phyloP scores from a whole-genome alignment of 768 basidiomycete genomes.

The Hypsizygus marmoreus region DNA sequence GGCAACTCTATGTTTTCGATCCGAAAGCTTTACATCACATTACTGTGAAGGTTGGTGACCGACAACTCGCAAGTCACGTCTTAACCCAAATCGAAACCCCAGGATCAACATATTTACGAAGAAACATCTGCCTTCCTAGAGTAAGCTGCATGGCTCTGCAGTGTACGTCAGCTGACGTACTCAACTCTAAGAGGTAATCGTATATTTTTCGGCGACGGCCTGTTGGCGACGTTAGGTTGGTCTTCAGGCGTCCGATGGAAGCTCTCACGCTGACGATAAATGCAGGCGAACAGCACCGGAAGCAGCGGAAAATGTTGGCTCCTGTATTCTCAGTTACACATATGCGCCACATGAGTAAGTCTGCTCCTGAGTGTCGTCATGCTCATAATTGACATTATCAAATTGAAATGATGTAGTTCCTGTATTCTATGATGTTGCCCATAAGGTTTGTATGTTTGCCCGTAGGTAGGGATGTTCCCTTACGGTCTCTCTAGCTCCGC shows the following conservation, averaged over 20 bases:
- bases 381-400: conserved; percentile 9
- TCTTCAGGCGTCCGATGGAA: neutral
- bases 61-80: neutral
- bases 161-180: neutral
- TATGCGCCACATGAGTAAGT: conserved; percentile 22
- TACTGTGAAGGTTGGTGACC: conserved; percentile 26
- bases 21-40: conserved; percentile 36
- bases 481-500: conserved; percentile 9
- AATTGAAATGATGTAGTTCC: conserved; percentile 21
- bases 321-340: conserved; percentile 29
- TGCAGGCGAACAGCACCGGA: conserved; percentile 27
- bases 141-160: conserved; percentile 19
- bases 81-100: neutral
- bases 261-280: too few species aligned
- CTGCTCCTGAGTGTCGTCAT: neutral
- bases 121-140: conserved; percentile 23
- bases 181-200: conserved; percentile 8
- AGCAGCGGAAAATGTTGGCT: conserved; percentile 31
- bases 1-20: conserved; percentile 34
- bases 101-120: conserved; percentile 38
- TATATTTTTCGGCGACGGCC: conserved; percentile 19
- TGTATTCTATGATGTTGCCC: conserved; percentile 18
- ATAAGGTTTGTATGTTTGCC: conserved; percentile 9
- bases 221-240: conserved; percentile 19
- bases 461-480: neutral